A percentile compares a stretch with the other conserved stretches of the same genome.
phyloP scores from a whole-genome alignment of 805 yeast species.

The Candida fluviatilis region DNA sequence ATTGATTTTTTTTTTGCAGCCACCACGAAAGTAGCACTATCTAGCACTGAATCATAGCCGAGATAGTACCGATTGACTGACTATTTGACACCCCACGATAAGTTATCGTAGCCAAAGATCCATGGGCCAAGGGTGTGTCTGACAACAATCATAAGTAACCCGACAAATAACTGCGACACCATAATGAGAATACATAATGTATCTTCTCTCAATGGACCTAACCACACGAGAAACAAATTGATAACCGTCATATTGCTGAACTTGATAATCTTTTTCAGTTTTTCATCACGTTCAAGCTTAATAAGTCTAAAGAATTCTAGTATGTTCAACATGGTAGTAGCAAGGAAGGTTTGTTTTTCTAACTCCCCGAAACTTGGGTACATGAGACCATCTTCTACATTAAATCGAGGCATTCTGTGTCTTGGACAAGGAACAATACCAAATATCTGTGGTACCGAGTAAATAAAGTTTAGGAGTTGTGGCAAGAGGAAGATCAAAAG shows the following conservation, averaged over 20 bases:
- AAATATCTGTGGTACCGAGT: constrained; percentile 90
- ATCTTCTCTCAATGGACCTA: constrained; percentile 90
- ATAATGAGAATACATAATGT: constrained; percentile 59
- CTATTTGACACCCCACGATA: constrained; percentile 38
- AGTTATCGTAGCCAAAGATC: constrained; percentile 85
- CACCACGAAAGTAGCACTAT: no score
- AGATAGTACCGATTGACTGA: no score
- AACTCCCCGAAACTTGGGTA: constrained; percentile 52
- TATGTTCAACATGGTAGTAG: constrained; percentile 10
- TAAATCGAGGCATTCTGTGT: constrained; percentile 83
- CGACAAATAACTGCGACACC: constrained; percentile 58
- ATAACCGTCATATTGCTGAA: constrained; percentile 86
- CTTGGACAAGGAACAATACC: constrained; percentile 90
- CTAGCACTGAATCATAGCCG: no score
- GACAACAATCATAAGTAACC: constrained; percentile 58
- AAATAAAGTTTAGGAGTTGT: constrained; percentile 84
- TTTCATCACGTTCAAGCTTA: constrained; percentile 20
- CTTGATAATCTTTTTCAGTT: constrained; percentile 24
- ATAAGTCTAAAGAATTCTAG: constrained; percentile 51
- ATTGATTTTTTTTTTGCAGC: no score
- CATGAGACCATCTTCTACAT: constrained; percentile 63
- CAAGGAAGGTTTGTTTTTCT: constrained; percentile 32
- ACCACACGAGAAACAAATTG: constrained; percentile 75
- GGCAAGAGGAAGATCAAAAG: constrained; percentile 81
- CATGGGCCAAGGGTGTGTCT: constrained; percentile 86